Percentiles rank a stretch among this genome's conserved stretches.
phyloP scores from a whole-genome alignment of 495 filamentous ascomycete species.

The Aspergillus avenaceus region DNA sequence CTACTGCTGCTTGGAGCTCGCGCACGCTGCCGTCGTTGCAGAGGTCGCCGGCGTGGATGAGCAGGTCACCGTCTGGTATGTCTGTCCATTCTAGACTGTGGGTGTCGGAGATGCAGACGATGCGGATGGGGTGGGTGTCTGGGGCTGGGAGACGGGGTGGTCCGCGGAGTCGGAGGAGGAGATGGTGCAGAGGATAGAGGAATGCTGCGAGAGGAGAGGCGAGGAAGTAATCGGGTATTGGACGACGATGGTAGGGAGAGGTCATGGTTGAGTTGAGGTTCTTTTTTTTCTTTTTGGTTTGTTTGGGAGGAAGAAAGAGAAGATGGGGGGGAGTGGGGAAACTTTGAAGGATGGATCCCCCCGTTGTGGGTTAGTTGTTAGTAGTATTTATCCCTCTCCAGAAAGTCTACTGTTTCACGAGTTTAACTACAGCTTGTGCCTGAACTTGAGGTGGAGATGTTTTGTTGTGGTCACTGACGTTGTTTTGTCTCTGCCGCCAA shows the following conservation, averaged over 20 bases:
- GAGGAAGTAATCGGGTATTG: constrained; percentile 42
- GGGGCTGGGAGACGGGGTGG: constrained; percentile 51
- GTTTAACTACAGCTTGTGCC: no score
- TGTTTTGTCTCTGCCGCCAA: not conserved
- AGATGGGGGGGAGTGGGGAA: not conserved
- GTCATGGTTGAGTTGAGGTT: constrained; percentile 20
- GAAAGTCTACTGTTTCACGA: no score
- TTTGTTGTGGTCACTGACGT: not conserved
- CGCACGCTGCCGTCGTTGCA: constrained; percentile 64
- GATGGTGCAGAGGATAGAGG: constrained; percentile 52
- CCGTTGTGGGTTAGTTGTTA: no score
- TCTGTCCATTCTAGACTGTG: constrained; percentile 61
- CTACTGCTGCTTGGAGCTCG: constrained; percentile 70
- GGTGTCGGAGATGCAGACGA: constrained; percentile 91
- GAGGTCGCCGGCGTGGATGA: constrained; percentile 89
- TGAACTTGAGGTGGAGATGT: not conserved
- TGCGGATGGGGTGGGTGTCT: constrained; percentile 53
- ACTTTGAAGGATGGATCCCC: no score
- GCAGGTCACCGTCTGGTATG: constrained; percentile 74
- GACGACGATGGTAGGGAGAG: constrained; percentile 46
- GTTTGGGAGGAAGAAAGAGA: not conserved
- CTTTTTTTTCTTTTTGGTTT: no score
- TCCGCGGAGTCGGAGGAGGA: constrained; percentile 61
- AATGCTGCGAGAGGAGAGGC: constrained; percentile 47
- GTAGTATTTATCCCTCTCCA: no score